Evolutionary conservation across 1,139 yeast genomes (phyloP), one percentile per base, ranked within the genome.

Genomic region (Kodamaea ohmeri): DNA sequence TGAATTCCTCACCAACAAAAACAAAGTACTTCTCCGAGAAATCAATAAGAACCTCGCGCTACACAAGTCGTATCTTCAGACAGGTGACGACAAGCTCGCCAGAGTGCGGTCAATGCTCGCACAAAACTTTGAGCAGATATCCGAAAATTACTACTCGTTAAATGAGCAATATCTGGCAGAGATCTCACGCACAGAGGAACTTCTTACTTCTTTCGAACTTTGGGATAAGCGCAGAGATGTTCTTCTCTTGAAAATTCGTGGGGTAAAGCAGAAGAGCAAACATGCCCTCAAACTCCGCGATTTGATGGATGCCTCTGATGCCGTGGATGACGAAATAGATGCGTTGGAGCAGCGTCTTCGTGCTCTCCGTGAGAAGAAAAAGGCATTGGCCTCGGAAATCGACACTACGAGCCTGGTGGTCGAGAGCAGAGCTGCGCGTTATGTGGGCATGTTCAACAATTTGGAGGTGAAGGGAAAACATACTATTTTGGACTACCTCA

Each of bases 331-430:
- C 1, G 78, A 78, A 40, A 76, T 80, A 3, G 49, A 41, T 0
- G 52, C 50, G 0, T 47, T 78, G 26, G 80, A 79, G 43, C 38
- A 46, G 3, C 60, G 65, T 38, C 50, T 80, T 14, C 34, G 36
- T 4, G 52, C 53, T 6, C 48, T 78, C 16, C 65, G 60, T 36
- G 51, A 55, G 2, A 76, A 73, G 47, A 69, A 67, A 39, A 48
- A 44, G 4, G 47, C 66, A 0, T 41, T 80, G 1, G 53, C 52
- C 13, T 44, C 51, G 4, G 85, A 79, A 52, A 65, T 78, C 11
- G 60, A 61, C 12, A 67, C 67, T 28, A 72, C 84, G 0, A 71
- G 74, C 46, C 74, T 80, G n/a, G 68, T 75, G 3, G 60, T 77
- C 30, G 81, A 77, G 42, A 75, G 80, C 45, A 62, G 65, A 39